Conservation (phyloP, 441 rosid species). For the Syzygium malaccense region DNA sequence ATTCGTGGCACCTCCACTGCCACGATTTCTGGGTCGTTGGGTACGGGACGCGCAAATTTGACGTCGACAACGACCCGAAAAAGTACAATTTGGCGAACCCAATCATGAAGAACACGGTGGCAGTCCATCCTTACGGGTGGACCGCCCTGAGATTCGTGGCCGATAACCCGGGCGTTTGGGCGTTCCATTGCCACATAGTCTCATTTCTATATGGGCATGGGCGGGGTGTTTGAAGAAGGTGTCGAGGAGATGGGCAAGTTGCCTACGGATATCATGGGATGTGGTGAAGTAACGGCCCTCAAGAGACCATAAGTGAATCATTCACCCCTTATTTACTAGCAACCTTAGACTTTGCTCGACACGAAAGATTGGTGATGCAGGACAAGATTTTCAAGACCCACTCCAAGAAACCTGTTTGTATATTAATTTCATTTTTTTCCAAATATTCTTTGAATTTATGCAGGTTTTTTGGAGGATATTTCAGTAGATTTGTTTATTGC, state of each 20-base stretch:
- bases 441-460: too few species aligned
- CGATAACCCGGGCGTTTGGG: slow-evolving; percentile 67
- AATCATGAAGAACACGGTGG: slow-evolving; percentile 64
- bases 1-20: slow-evolving; percentile 78
- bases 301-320: not conserved
- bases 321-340: not conserved
- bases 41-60: slow-evolving; percentile 48
- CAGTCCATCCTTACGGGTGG: slow-evolving; percentile 64
- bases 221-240: slow-evolving; percentile 57
- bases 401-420: too few species aligned
- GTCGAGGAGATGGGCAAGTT: slow-evolving; percentile 34
- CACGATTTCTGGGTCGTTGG: slow-evolving; percentile 80
- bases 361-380: not conserved
- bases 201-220: slow-evolving; percentile 74
- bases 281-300: slow-evolving; percentile 21
- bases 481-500: not conserved
- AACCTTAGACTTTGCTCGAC: not conserved
- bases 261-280: slow-evolving; percentile 59
- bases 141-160: slow-evolving; percentile 53
- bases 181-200: slow-evolving; percentile 67
- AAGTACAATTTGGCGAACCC: slow-evolving; percentile 48
- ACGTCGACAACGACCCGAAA: slow-evolving; percentile 20
- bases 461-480: too few species aligned
- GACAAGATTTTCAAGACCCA: not conserved
- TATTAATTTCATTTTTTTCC: too few species aligned